Base-by-base conservation (phyloP, 805 yeast genomes). In the Candida argentea region DNA sequence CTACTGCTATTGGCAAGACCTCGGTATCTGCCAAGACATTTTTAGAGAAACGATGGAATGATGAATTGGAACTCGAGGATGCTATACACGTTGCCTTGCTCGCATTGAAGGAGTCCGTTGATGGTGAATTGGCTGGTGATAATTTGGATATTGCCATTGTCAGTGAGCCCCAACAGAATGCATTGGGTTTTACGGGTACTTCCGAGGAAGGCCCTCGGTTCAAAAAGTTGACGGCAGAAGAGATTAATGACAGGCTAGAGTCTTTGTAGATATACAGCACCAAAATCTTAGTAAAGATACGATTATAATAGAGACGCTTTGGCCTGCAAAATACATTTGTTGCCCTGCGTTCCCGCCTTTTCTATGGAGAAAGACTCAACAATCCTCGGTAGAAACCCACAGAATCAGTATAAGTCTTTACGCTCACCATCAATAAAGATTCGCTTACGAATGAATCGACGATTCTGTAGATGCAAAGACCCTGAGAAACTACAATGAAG, bases 1-100 rank as follows among this genome's bases (percentile, higher is more conserved):
- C 98, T 21, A 89, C 98, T 3, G 97, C 98, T 14, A 91, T 91
- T 44, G 99, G 99, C 39, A 87, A 86, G 51, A 94, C 95, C 15
- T 77, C 95, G 3, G 75, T 76, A 24, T 84, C 94, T n/a, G 98
- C 97, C 20, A 91, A 93, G 65, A 89, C 97, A 2, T 91, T 91
- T 46, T 61, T 91, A 49, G 99, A 91, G 55, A 91, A 91, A 61
- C 77, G 99, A 60, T 91, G 97, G 96, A 89, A 87, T 51, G 94
- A 86, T 40, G 95, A 91, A 55, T 66, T 91, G 50, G 98, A 91
- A 61, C 67, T 91, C 38, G 99, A 91, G 60, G 99, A 91, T 53
- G 99, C 97, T 28, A 84, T 91, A 39, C 97, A 91, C 55, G 91
- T 89, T 50, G 95, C 97, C 1, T 65, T 91, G 26, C 64, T 91